phyloP scores from a whole-genome alignment of 768 basidiomycete species.

The Amylocystis lapponica region DNA sequence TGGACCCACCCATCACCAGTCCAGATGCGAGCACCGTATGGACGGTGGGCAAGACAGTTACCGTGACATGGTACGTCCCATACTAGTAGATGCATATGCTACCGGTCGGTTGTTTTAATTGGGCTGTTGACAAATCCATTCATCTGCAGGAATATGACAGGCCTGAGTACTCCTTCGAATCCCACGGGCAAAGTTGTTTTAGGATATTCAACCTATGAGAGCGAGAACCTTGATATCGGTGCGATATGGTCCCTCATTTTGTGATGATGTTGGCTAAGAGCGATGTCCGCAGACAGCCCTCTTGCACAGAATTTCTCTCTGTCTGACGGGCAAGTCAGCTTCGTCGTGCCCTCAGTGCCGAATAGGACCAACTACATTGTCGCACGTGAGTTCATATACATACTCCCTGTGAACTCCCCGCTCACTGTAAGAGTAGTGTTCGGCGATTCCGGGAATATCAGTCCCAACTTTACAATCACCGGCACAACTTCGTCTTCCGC shows the following conservation, averaged over 20 bases:
- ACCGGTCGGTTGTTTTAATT: background rate
- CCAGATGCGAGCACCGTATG: conserved; percentile 33
- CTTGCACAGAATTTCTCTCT: conserved; percentile 37
- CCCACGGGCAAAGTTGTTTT: conserved; percentile 36
- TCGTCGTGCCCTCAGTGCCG: conserved; percentile 34
- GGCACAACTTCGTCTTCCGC: conserved; percentile 6
- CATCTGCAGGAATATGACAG: conserved; percentile 15
- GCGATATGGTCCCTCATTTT: conserved; percentile 14
- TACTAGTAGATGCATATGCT: too few relatives aligned
- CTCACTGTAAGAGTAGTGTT: conserved; percentile 28
- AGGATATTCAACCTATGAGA: conserved; percentile 32
- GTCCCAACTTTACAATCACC: conserved; percentile 21
- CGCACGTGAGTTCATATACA: conserved; percentile 27
- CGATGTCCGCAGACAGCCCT: conserved; percentile 30
- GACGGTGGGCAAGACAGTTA: conserved; percentile 29
- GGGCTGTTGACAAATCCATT: background rate
- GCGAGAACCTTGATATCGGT: conserved; percentile 48
- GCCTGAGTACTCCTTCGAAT: conserved; percentile 35
- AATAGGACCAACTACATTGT: conserved; percentile 38
- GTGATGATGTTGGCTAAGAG: too few relatives aligned
- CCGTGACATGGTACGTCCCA: conserved; percentile 37
- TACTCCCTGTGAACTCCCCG: background rate
- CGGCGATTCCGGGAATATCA: conserved; percentile 39
- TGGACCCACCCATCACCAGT: conserved; percentile 35
- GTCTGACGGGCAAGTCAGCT: conserved; percentile 31